Base-by-base conservation (phyloP, 306 rosid genomes). In the Ormosia emarginata region DNA sequence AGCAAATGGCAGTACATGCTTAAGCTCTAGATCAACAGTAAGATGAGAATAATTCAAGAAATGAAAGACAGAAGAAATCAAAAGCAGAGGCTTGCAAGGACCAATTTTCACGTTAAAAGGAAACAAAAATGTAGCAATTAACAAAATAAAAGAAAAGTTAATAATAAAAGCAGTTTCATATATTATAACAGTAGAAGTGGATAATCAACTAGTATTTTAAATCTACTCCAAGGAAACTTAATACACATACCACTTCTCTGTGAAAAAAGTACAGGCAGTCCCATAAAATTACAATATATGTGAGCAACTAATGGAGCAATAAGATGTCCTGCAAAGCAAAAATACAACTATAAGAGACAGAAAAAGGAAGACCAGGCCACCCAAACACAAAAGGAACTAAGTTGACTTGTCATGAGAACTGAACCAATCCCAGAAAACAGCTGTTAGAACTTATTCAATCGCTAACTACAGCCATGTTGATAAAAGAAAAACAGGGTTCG, bases 201-300 rank as follows among this genome's bases (percentile, higher is more conserved):
- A 57, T 47, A 37, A 15, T 8, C 52, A 53, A 37, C 75, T 65
- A 5, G 43, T 32, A 40, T 53, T 79, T 15, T 12, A 15, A 58
- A 39, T 71, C 50, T 61, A 32, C 47, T 56, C 29, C 36, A 71
- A 69, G 41, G 47, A 62, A 83, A 82, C 44, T 4, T 61, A 67
- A 67, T 44, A 33, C 2, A 66, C 90, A 56, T 91, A 93, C 99
- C 97, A 79, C 82, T 90, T 55, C 90, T 85, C 18, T 36, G 74
- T 11, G 97, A 90, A 84, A 83, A 86, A 56, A 92, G 40, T 37
- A 64, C 87, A 32, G 99, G 98, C 83, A 92, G 85, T 79, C 98
- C 99, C 99, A 96, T 92, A 80, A 87, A 89, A 76, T 96, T 96
- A 88, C 99, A 96, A 79, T 82, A 92, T 34, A 88, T 52, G 53